Evolutionary conservation across 225 moss, liverwort and hornwort species (phyloP).

Genomic region (Rhytidiadelphus loreus): DNA sequence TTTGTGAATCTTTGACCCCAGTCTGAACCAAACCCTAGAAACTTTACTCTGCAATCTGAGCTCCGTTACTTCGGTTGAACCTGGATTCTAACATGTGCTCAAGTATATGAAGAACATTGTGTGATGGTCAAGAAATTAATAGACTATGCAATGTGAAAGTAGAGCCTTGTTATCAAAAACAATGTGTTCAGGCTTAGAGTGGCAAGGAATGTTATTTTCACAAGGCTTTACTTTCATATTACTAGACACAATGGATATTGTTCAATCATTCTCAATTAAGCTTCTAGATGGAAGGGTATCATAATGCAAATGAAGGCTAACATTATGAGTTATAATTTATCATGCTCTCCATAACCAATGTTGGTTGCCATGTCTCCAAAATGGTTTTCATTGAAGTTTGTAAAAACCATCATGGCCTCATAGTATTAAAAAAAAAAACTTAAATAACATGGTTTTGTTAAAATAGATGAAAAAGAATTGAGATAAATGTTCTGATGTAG

Average conservation of each 20-base stretch:
- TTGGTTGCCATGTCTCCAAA: neutral
- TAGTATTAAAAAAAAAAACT: neutral
- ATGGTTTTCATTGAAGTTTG: neutral
- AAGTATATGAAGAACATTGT: neutral
- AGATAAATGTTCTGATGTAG: neutral
- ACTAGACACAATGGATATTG: neutral
- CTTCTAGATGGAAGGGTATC: neutral
- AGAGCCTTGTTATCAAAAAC: neutral
- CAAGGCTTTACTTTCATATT: neutral
- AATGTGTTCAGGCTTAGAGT: accelerated
- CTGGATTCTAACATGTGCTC: neutral
- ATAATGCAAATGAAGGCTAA: neutral
- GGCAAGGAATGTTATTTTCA: neutral
- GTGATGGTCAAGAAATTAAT: neutral
- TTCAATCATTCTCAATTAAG: neutral
- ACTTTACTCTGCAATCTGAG: neutral
- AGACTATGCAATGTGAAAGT: neutral
- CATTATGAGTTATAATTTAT: neutral
- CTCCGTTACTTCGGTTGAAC: too few relatives aligned
- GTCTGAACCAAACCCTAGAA: neutral
- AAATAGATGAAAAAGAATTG: neutral
- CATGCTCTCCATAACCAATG: neutral
- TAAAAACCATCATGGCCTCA: neutral
- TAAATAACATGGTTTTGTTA: neutral
- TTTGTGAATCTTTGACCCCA: neutral